A percentile compares a stretch with the other conserved stretches of the same genome.
Conservation (phyloP, 129 eudicot species). For the Lactuca sativa region DNA sequence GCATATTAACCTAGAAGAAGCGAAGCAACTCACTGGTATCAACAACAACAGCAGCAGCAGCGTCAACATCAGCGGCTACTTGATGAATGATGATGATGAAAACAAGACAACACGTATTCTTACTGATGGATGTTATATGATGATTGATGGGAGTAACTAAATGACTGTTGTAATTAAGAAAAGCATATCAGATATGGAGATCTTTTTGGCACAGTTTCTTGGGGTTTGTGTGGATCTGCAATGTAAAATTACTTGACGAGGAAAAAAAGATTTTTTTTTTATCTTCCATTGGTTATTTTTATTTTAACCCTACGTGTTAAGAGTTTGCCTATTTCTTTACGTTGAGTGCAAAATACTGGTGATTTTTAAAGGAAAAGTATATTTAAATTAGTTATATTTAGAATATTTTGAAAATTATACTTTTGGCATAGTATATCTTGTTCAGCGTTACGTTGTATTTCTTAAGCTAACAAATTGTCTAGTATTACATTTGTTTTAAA, state of each 20-base stretch:
- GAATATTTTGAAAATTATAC: no score
- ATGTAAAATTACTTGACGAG: neutral
- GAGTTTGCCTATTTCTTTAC: neutral
- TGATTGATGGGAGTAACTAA: conserved; percentile 37
- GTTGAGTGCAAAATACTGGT: neutral
- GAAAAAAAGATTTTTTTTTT: neutral
- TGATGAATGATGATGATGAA: conserved; percentile 47
- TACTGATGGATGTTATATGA: conserved; percentile 32
- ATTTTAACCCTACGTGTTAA: neutral
- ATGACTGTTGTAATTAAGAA: conserved; percentile 31
- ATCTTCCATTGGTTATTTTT: conserved; percentile 6
- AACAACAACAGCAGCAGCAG: conserved; percentile 15
- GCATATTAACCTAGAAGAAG: conserved; percentile 45
- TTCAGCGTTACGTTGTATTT: no score
- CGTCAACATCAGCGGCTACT: conserved; percentile 21
- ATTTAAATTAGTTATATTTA: no score
- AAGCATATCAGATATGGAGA: conserved; percentile 26
- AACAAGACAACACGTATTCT: conserved; percentile 45
- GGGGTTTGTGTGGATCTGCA: conserved; percentile 34
- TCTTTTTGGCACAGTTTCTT: conserved; percentile 36
- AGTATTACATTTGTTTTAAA: no score
- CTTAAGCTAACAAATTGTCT: no score
- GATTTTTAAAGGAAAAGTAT: no score
- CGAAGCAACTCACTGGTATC: conserved; percentile 39
- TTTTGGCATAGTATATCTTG: no score